Evolutionary conservation across 345 rosid species (phyloP).

Genomic region (Syzygium grande): DNA sequence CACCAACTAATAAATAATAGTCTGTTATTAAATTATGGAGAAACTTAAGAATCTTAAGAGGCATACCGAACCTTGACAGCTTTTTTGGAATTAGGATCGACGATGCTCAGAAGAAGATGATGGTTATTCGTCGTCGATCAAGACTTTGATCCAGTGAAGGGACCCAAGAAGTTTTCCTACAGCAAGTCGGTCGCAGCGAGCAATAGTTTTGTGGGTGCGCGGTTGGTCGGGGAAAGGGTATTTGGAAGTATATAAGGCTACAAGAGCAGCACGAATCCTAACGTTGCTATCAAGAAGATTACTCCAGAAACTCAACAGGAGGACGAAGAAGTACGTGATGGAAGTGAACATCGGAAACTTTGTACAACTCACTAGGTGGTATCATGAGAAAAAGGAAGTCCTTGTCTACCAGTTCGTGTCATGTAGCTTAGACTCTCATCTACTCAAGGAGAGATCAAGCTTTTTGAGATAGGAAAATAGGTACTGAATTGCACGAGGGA

Average conservation of each 20-base stretch:
- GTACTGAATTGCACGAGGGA: background rate
- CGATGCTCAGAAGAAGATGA: background rate
- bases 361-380: background rate
- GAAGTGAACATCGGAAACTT: accelerated
- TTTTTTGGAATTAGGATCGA: background rate
- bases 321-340: background rate
- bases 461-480: background rate
- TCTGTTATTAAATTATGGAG: background rate
- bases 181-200: background rate
- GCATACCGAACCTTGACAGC: background rate
- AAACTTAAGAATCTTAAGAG: background rate
- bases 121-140: background rate
- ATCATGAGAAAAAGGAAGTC: background rate
- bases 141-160: background rate
- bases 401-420: background rate
- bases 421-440: background rate
- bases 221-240: background rate
- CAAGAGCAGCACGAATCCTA: background rate
- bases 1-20: background rate
- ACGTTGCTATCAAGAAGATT: background rate
- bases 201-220: background rate
- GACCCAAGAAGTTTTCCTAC: background rate
- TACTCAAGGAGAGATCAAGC: background rate
- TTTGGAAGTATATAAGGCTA: background rate
- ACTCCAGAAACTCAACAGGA: background rate